These are phyloP conservation scores for Vigna trinervia DNA, from an alignment of 306 rosid species.

Conservation along the genomic window DNA sequence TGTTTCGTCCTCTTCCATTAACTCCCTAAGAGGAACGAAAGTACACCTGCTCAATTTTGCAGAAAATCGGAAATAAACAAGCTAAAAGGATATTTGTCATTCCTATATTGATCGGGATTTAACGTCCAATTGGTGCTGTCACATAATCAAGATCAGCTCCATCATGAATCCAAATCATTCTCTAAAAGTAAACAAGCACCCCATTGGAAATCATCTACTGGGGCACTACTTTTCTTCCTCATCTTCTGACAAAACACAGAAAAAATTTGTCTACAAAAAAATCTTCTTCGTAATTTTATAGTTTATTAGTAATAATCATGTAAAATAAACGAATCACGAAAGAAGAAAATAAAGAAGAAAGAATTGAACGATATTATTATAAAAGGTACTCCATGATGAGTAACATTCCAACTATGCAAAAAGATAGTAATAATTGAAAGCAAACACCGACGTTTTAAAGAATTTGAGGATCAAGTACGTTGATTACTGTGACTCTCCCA, in stretches of 20 bases:
- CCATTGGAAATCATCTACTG: background rate
- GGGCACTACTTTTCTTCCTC: constrained; percentile 28
- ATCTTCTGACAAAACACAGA: constrained; percentile 1
- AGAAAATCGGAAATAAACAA: background rate
- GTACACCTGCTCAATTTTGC: background rate
- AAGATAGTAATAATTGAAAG: constrained; percentile 54
- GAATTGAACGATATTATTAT: constrained; percentile 25
- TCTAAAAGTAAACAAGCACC: constrained; percentile 13
- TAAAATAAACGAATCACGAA: constrained; percentile 27
- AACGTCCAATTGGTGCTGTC: constrained; percentile 9
- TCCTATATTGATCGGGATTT: background rate
- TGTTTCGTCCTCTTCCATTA: constrained; percentile 34
- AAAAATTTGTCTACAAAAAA: constrained; percentile 9
- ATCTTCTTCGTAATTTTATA: background rate
- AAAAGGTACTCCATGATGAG: constrained; percentile 59
- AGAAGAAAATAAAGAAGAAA: background rate
- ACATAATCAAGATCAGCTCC: background rate
- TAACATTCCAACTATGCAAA: constrained; percentile 51
- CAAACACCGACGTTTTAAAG: constrained; percentile 42
- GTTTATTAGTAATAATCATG: background rate
- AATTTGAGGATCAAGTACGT: constrained; percentile 21
- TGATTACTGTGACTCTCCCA: constrained; percentile 37
- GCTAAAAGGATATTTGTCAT: background rate
- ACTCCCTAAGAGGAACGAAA: background rate
- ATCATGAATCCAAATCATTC: constrained; percentile 15